phyloP scores from a whole-genome alignment of 1,284 basidiomycete genomes.

The Leccinum cinnamomeum region DNA sequence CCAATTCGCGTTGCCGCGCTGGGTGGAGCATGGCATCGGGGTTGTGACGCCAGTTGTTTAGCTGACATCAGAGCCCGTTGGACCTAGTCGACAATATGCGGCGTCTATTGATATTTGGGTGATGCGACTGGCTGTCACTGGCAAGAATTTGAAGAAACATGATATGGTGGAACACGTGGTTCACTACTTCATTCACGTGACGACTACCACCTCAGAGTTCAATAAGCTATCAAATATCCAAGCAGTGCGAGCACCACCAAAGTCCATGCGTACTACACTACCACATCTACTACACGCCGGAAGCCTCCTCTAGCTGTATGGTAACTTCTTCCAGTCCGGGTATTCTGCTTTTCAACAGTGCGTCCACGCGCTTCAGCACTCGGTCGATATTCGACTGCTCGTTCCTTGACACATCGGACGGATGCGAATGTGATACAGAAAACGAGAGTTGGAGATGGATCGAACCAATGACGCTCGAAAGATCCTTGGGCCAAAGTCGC shows the following conservation, averaged over 20 bases:
- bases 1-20: too few species aligned
- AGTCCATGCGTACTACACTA: constrained; percentile 8
- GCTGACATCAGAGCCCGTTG: constrained; percentile 13
- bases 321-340: constrained; percentile 82
- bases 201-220: background rate
- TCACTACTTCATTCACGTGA: background rate
- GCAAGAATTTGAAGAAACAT: background rate
- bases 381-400: constrained; percentile 60
- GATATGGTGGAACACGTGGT: background rate
- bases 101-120: background rate
- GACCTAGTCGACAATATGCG: background rate
- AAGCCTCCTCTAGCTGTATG: constrained; percentile 71
- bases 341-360: constrained; percentile 68
- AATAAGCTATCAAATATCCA: constrained; percentile 22
- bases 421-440: constrained; percentile 40
- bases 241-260: constrained; percentile 9
- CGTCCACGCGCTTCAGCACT: constrained; percentile 75
- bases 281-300: constrained; percentile 13
- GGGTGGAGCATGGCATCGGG: too few species aligned
- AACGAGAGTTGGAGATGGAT: constrained; percentile 80
- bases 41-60: too few species aligned
- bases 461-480: constrained; percentile 81
- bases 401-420: constrained; percentile 55
- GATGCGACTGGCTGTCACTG: background rate
- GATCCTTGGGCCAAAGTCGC: constrained; percentile 97